A percentile compares a stretch with the other conserved stretches of the same genome.
Conservation (phyloP, 129 eudicot species). For the Pseudognaphalium luteoalbum region DNA sequence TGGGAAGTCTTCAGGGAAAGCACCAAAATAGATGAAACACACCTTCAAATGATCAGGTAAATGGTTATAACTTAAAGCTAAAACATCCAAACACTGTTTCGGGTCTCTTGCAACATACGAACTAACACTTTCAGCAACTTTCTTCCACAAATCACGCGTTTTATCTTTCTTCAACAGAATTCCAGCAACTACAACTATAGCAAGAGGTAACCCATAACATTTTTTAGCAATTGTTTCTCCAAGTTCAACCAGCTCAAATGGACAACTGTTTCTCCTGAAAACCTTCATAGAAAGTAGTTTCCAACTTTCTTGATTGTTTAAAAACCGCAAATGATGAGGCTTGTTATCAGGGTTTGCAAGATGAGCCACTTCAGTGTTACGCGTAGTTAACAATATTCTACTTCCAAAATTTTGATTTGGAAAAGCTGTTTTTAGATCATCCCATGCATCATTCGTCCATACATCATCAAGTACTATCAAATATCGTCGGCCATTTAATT, state of each 20-base stretch:
- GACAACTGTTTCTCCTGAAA: slow-evolving; percentile 31
- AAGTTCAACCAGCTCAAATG: slow-evolving; percentile 28
- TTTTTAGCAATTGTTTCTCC: slow-evolving; percentile 36
- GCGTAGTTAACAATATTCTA: slow-evolving; percentile 51
- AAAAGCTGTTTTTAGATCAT: slow-evolving; percentile 40
- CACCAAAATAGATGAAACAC: slow-evolving; percentile 51
- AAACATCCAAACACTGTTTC: slow-evolving; percentile 38
- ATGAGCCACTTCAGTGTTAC: slow-evolving; percentile 43
- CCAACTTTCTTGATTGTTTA: slow-evolving; percentile 40
- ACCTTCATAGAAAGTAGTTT: slow-evolving; percentile 36
- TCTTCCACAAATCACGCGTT: slow-evolving; percentile 43
- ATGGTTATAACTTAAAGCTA: slow-evolving; percentile 37
- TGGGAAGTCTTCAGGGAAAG: slow-evolving; percentile 40
- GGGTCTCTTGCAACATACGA: slow-evolving; percentile 52
- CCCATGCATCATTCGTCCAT: slow-evolving; percentile 48
- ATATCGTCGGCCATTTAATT: slow-evolving; percentile 37
- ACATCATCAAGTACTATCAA: slow-evolving; percentile 63
- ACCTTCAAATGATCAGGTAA: slow-evolving; percentile 50
- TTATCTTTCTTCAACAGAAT: slow-evolving; percentile 42
- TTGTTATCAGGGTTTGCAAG: slow-evolving; percentile 29
- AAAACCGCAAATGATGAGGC: slow-evolving; percentile 36
- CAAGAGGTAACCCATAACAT: slow-evolving; percentile 48
- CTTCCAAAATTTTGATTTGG: slow-evolving; percentile 39
- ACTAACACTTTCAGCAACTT: slow-evolving; percentile 47
- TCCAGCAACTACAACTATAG: slow-evolving; percentile 48